Conservation (phyloP, 2,329 filamentous ascomycete genomes). For the Verticillium longisporum region DNA sequence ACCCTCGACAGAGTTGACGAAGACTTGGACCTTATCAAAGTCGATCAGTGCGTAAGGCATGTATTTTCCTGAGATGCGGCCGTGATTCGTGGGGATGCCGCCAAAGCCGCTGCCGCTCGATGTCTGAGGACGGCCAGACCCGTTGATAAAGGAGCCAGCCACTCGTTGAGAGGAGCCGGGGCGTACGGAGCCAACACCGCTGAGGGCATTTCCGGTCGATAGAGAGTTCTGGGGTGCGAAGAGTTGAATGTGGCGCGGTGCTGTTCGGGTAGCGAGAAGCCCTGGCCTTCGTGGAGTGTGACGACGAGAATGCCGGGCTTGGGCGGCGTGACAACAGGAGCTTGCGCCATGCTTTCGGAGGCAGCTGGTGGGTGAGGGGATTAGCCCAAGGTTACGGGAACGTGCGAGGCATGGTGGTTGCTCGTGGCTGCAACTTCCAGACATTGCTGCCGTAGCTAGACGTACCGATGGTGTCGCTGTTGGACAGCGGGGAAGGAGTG, state of each 20-base stretch:
- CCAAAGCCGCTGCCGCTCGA: slow-evolving; percentile 73
- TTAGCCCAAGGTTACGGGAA: slow-evolving; percentile 3
- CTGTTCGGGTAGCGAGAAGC: slow-evolving; percentile 85
- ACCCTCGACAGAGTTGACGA: slow-evolving; percentile 94
- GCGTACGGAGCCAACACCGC: slow-evolving; percentile 43
- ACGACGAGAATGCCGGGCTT: slow-evolving; percentile 96
- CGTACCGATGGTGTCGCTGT: neutral
- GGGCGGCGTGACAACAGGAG: slow-evolving; percentile 59
- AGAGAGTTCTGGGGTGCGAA: slow-evolving; percentile 62
- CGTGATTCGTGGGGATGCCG: slow-evolving; percentile 85
- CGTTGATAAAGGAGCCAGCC: slow-evolving; percentile 58
- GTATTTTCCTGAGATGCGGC: slow-evolving; percentile 91
- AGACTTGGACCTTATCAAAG: slow-evolving; percentile 98
- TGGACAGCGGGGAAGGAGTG: neutral
- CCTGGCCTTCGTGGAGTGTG: slow-evolving; percentile 88
- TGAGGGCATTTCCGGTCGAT: slow-evolving; percentile 55
- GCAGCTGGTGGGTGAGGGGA: slow-evolving; percentile 48
- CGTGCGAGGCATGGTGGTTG: neutral
- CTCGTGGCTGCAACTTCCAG: neutral
- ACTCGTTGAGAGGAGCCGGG: slow-evolving; percentile 50
- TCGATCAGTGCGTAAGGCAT: slow-evolving; percentile 94
- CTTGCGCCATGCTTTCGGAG: slow-evolving; percentile 74
- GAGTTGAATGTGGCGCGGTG: slow-evolving; percentile 72
- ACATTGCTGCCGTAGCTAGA: neutral
- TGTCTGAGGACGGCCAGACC: slow-evolving; percentile 69